Base-by-base conservation (phyloP, 176 grass and related monocot genomes). In the Lolium perenne region DNA sequence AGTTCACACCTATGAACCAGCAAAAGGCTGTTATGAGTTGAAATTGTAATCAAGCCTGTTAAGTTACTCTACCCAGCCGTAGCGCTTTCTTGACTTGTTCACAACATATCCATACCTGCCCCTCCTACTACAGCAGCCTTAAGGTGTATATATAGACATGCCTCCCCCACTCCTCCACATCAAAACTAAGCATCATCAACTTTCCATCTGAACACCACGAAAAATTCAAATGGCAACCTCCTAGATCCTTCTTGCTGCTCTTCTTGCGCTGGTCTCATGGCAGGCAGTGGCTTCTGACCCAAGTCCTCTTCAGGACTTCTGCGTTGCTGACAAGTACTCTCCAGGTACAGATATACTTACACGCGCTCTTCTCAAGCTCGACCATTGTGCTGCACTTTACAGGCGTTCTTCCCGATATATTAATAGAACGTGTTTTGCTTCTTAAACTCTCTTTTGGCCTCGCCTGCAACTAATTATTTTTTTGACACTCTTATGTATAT, bases 101-200 rank as follows among this genome's bases (percentile, higher is more conserved):
- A 66, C 63, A 16, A 7, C 63, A 66, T 66, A 66, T 35, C 63
- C 25, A 8, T 38, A 68, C 29, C 64, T 68, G 29, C 29, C 14
- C 64, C 14, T 38, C 64, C 14, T 38, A 38, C 64, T 68, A 38
- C 29, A 38, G 6, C 29, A 68, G 15, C 2, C 32, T 68, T 68
- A 68, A 68, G 64, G 62, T 32, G 62, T 66, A 66, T 66, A 66
- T 64, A 64, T 66, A 32, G 23, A 35, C 13, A 66, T 64, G 61
- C 61, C 22, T 62, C 58, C 8, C 23, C 60, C 26, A 15, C 50
- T 49, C 29, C 29, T 29, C 61, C 23, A 29, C 12, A 64, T 11
- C 61, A 29, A 64, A 64, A 64, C 25, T 29, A 64, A 64, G 61
- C 61, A 64, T 64, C 61, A 64, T 29, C 22, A 64, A 0, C 61